A percentile compares a stretch with the other conserved stretches of the same genome.
These are phyloP conservation scores for Xylaria palmicola DNA, from an alignment of 495 filamentous ascomycete species.

Conservation along the genomic window DNA sequence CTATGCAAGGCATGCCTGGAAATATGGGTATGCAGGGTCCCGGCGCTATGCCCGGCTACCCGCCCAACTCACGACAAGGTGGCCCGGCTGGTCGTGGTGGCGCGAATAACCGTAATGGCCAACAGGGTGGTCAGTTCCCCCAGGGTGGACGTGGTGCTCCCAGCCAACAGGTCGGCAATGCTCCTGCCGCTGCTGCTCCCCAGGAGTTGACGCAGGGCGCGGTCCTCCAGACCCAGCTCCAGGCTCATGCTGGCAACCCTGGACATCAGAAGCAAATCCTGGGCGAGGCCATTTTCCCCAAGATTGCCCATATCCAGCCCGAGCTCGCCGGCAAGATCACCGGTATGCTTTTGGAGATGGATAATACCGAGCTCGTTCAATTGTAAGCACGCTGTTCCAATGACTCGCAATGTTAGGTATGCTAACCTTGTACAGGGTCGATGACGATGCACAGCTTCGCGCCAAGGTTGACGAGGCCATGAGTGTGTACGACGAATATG, in stretches of 20 bases:
- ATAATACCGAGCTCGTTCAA: constrained; percentile 85
- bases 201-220: constrained; percentile 39
- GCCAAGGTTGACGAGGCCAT: constrained; percentile 97
- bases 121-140: constrained; percentile 33
- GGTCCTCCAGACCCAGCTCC: constrained; percentile 51
- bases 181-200: constrained; percentile 30
- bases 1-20: constrained; percentile 68
- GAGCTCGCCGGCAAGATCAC: constrained; percentile 98
- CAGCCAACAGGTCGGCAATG: constrained; percentile 33
- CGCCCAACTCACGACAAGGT: constrained; percentile 50
- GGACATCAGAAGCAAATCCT: constrained; percentile 95
- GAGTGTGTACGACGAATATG: constrained; percentile 95
- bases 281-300: constrained; percentile 95
- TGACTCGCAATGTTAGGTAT: neutral
- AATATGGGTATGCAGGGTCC: constrained; percentile 54
- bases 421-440: constrained; percentile 57
- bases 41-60: constrained; percentile 62
- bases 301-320: constrained; percentile 90
- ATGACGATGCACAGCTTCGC: constrained; percentile 84
- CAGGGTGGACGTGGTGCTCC: constrained; percentile 58
- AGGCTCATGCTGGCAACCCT: constrained; percentile 51
- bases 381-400: constrained; percentile 69
- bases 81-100: constrained; percentile 45
- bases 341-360: constrained; percentile 99
- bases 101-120: constrained; percentile 36